Percentiles rank a stretch among this genome's conserved stretches.
These are phyloP conservation scores for Tetradesmus lagerheimii DNA, from an alignment of 139 green algal species.

Conservation along the genomic window DNA sequence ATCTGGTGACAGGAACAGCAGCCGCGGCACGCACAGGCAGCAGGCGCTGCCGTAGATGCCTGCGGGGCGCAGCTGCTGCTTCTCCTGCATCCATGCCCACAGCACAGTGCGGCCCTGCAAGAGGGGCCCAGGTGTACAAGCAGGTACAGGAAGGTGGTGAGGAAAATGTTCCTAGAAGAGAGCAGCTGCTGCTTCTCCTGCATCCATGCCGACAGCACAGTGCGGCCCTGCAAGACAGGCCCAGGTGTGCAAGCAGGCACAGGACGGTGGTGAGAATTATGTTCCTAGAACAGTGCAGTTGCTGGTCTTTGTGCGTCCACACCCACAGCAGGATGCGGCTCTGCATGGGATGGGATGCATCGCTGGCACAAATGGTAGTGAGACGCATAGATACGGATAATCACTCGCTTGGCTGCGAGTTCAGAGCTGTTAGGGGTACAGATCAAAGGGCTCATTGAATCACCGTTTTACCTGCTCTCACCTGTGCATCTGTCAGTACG, in stretches of 20 bases:
- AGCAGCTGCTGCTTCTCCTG: constrained; percentile 67
- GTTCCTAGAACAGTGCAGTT: no score
- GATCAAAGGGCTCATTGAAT: no score
- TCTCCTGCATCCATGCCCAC: constrained; percentile 88
- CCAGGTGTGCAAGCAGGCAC: not conserved
- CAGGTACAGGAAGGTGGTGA: not conserved
- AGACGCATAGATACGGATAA: no score
- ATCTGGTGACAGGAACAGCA: constrained; percentile 58
- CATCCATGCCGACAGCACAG: constrained; percentile 85
- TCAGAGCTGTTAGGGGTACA: no score
- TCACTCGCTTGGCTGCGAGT: no score
- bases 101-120: constrained; percentile 74
- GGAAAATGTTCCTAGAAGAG: no score
- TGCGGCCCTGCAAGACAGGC: constrained; percentile 57
- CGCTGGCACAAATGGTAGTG: no score
- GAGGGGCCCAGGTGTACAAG: not conserved
- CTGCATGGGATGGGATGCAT: no score
- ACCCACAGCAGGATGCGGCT: constrained; percentile 81
- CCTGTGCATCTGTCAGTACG: constrained; percentile 50
- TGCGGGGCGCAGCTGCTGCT: constrained; percentile 53
- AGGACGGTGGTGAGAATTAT: no score
- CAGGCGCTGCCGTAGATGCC: constrained; percentile 75
- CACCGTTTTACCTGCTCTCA: no score
- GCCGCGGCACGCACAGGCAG: constrained; percentile 78
- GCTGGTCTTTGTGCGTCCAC: constrained; percentile 78